A percentile compares a stretch with the other conserved stretches of the same genome.
phyloP scores from a whole-genome alignment of 495 filamentous ascomycete genomes.

The Aspergillus sparsus region DNA sequence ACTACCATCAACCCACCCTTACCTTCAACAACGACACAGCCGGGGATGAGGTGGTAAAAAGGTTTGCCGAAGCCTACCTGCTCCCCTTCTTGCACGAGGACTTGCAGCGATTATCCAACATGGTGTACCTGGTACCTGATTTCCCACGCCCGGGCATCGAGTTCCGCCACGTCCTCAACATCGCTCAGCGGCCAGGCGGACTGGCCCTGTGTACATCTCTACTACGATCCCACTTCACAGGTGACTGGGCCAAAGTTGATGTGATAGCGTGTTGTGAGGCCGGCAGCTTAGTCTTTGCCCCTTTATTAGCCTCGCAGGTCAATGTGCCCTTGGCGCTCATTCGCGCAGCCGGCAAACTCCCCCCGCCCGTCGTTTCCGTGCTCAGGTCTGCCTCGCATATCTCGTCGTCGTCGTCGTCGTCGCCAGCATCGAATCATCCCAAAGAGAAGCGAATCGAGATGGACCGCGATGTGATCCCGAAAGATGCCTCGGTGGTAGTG shows the following conservation, averaged over 20 bases:
- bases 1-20: constrained; percentile 48
- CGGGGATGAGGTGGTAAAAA: constrained; percentile 39
- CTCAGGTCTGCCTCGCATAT: constrained; percentile 56
- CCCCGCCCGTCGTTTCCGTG: constrained; percentile 57
- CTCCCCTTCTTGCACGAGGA: constrained; percentile 54
- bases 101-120: constrained; percentile 50
- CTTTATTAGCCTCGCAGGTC: constrained; percentile 50
- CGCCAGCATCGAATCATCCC: constrained; percentile 27
- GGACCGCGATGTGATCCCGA: constrained; percentile 45
- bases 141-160: constrained; percentile 55
- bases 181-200: constrained; percentile 56
- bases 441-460: constrained; percentile 55
- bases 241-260: constrained; percentile 51
- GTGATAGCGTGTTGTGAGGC: constrained; percentile 56
- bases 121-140: constrained; percentile 52
- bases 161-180: constrained; percentile 61
- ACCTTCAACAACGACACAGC: constrained; percentile 52
- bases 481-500: constrained; percentile 53
- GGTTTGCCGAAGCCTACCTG: constrained; percentile 48
- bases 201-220: constrained; percentile 57
- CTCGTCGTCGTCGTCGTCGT: constrained; percentile 54
- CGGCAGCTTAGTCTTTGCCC: constrained; percentile 60
- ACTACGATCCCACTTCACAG: constrained; percentile 48
- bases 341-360: constrained; percentile 61
- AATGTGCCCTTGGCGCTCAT: constrained; percentile 54